Evolutionary conservation across 352 stramenopile genomes (phyloP).

Genomic region (Thalassiosira mediterranea): DNA sequence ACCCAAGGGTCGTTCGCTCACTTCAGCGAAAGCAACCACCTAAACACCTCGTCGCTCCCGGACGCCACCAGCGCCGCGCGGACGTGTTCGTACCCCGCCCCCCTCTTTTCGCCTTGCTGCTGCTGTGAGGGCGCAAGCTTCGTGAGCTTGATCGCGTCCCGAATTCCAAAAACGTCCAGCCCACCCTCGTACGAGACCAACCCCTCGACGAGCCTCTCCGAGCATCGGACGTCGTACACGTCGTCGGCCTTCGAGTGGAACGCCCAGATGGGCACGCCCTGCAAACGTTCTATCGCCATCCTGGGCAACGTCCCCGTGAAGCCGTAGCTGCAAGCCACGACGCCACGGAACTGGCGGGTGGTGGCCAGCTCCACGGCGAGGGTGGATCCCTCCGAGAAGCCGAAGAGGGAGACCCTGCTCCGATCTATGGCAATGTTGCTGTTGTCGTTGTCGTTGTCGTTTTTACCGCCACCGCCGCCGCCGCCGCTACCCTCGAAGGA

Average conservation of each 20-base stretch:
- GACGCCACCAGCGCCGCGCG: conserved; percentile 41
- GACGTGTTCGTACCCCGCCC: conserved; percentile 36
- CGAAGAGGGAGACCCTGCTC: conserved; percentile 70
- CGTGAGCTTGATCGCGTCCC: conserved; percentile 45
- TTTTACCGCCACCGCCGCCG: too few relatives aligned
- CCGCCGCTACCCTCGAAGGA: conserved; percentile 3
- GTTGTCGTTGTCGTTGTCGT: neutral
- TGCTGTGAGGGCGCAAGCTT: conserved; percentile 35
- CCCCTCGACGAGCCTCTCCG: conserved; percentile 41
- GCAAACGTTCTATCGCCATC: conserved; percentile 64
- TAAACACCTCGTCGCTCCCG: conserved; percentile 35
- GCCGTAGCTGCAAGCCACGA: conserved; percentile 73
- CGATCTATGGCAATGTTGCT: conserved; percentile 56
- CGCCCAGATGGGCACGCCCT: conserved; percentile 70
- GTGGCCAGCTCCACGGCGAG: conserved; percentile 78
- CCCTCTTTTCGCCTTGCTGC: neutral
- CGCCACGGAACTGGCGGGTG: conserved; percentile 64
- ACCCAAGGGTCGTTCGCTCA: too few relatives aligned
- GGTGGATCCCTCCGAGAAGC: conserved; percentile 81
- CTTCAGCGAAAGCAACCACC: conserved; percentile 37
- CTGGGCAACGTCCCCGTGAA: conserved; percentile 71
- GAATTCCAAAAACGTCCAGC: conserved; percentile 36
- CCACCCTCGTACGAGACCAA: conserved; percentile 26
- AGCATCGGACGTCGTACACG: conserved; percentile 53
- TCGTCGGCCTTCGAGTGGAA: conserved; percentile 81